Conservation (phyloP, 2,329 filamentous ascomycete genomes). For the Aurifilum marmelostoma region DNA sequence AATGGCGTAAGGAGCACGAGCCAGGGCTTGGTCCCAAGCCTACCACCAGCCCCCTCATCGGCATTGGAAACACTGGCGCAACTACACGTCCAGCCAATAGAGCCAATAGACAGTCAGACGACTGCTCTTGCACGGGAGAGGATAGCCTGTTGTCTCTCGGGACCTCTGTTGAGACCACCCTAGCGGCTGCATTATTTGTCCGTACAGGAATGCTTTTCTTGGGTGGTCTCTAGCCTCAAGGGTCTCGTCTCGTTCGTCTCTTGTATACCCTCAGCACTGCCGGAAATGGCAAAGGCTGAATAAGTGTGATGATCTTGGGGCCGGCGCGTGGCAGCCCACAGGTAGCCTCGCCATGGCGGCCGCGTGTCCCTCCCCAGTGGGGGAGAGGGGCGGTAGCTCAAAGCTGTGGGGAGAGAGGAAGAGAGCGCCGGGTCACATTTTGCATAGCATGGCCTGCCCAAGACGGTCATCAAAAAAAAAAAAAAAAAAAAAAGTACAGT, state of each 20-base stretch:
- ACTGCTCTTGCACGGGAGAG: background rate
- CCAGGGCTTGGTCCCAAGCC: background rate
- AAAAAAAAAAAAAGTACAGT: background rate
- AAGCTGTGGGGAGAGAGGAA: background rate
- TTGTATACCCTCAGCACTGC: background rate
- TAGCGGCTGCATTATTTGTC: background rate
- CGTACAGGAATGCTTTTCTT: background rate
- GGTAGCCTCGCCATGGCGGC: background rate
- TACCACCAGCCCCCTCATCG: constrained; percentile 19
- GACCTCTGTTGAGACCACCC: background rate
- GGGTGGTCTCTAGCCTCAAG: background rate
- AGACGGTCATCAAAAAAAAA: background rate
- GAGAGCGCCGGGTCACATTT: background rate
- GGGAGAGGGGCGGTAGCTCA: background rate
- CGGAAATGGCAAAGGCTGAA: background rate
- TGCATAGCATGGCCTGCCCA: background rate
- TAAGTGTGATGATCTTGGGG: background rate
- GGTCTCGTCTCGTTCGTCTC: background rate
- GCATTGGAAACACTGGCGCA: constrained; percentile 27
- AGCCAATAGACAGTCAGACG: constrained; percentile 1
- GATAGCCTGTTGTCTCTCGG: background rate
- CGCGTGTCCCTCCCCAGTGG: background rate
- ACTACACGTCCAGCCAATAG: constrained; percentile 16
- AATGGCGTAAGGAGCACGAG: constrained; percentile 8
- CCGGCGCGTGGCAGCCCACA: background rate